A percentile compares a stretch with the other conserved stretches of the same genome.
phyloP scores from a whole-genome alignment of 345 rosid species.

The Eucalyptus cloeziana region DNA sequence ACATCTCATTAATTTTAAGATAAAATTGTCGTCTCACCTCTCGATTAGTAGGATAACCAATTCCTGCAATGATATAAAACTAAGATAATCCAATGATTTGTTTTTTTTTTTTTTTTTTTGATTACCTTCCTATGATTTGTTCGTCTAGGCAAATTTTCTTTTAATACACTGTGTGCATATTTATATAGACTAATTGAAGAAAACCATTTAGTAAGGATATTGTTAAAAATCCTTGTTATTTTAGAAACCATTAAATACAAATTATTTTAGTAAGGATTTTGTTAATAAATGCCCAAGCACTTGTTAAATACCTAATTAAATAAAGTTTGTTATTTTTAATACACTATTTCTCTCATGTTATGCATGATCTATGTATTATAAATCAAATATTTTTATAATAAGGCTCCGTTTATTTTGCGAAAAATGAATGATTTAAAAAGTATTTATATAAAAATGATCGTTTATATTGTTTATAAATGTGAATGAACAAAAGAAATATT shows the following conservation, averaged over 20 bases:
- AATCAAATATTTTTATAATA: too few species aligned
- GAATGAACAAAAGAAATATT: too few species aligned
- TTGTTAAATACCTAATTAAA: neutral
- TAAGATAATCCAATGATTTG: neutral
- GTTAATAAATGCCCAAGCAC: neutral
- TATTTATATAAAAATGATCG: too few species aligned
- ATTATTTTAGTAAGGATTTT: too few species aligned
- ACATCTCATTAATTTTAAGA: neutral
- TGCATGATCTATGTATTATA: neutral
- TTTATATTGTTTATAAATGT: too few species aligned
- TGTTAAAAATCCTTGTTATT: neutral
- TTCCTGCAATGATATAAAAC: neutral
- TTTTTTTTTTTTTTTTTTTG: too few species aligned
- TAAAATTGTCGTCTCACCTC: neutral
- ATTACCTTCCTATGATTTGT: neutral
- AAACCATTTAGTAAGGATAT: neutral
- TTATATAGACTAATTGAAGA: neutral
- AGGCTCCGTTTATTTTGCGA: accelerated
- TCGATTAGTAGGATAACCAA: neutral
- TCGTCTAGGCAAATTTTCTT: neutral
- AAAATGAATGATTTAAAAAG: neutral
- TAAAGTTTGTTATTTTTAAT: too few species aligned
- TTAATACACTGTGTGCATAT: neutral
- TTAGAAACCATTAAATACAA: neutral
- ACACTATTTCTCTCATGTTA: neutral